Conservation (phyloP, 2,329 filamentous ascomycete species). For the Penicillium sp. region DNA sequence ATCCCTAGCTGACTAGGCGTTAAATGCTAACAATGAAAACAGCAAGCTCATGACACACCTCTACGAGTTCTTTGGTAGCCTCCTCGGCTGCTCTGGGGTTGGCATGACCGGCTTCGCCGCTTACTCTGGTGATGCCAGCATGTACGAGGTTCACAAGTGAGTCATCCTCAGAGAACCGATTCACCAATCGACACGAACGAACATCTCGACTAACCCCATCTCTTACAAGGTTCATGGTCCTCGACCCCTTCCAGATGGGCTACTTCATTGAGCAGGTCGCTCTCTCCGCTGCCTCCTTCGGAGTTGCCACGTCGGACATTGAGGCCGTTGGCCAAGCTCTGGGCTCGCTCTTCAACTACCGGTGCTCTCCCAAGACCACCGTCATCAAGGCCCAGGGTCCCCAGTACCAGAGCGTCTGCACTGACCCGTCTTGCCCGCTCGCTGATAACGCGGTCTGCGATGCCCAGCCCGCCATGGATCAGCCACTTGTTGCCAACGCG, state of each 20-base stretch:
- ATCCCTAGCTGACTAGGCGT: background rate
- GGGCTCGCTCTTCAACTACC: slow-evolving; percentile 57
- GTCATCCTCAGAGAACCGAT: background rate
- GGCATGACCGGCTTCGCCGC: slow-evolving; percentile 57
- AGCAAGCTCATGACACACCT: slow-evolving; percentile 66
- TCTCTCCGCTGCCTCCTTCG: slow-evolving; percentile 63
- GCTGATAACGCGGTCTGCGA: slow-evolving; percentile 55
- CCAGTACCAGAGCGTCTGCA: slow-evolving; percentile 64
- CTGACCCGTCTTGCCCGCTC: slow-evolving; percentile 57
- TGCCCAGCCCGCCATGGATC: slow-evolving; percentile 21
- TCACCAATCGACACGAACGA: background rate
- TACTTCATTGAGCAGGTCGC: slow-evolving; percentile 68
- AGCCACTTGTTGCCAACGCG: slow-evolving; percentile 28
- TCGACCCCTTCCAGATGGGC: slow-evolving; percentile 57
- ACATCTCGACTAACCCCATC: background rate
- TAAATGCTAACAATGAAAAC: slow-evolving; percentile 7
- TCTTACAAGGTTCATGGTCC: slow-evolving; percentile 59
- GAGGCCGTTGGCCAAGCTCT: slow-evolving; percentile 57
- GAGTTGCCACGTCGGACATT: slow-evolving; percentile 62
- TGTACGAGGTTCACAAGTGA: slow-evolving; percentile 40
- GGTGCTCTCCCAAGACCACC: slow-evolving; percentile 56
- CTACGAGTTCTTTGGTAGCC: slow-evolving; percentile 66
- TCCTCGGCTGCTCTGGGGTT: slow-evolving; percentile 62
- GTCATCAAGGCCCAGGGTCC: slow-evolving; percentile 55
- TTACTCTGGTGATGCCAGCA: slow-evolving; percentile 47